Evolutionary conservation across 75 land plant genomes (phyloP).

Genomic region (Cunninghamia lanceolata): DNA sequence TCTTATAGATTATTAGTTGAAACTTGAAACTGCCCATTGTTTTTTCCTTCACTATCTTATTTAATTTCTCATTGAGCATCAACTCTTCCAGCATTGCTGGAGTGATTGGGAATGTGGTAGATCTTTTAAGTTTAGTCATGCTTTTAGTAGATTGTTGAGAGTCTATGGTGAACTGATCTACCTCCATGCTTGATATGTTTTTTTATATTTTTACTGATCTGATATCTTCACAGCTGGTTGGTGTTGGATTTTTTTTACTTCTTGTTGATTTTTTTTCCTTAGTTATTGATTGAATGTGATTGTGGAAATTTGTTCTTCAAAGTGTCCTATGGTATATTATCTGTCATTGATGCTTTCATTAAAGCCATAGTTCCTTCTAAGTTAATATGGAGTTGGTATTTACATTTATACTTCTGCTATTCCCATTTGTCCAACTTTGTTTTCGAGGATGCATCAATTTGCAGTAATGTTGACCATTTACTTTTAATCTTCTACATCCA

Average conservation of each 20-base stretch:
- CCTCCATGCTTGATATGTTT: too few relatives aligned
- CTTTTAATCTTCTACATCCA: background rate
- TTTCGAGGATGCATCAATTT: background rate
- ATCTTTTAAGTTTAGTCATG: too few relatives aligned
- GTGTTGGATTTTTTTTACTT: background rate
- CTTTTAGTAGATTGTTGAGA: too few relatives aligned
- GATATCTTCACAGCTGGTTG: background rate
- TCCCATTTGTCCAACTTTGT: background rate
- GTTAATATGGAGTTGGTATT: background rate
- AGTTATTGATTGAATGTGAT: background rate
- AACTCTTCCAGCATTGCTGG: too few relatives aligned
- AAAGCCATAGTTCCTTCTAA: background rate
- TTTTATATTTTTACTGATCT: too few relatives aligned
- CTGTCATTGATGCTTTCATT: background rate
- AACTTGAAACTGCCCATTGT: too few relatives aligned
- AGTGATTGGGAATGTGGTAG: too few relatives aligned
- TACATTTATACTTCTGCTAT: background rate
- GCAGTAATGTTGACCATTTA: background rate
- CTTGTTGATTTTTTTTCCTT: background rate
- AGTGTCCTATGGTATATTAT: background rate
- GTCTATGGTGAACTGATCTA: too few relatives aligned
- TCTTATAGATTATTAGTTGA: too few relatives aligned
- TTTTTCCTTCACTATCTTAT: too few relatives aligned
- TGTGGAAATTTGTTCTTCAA: background rate
- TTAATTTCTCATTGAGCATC: too few relatives aligned